A percentile compares a stretch with the other conserved stretches of the same genome.
These are phyloP conservation scores for Hordeum pubiflorum DNA, from an alignment of 202 grass and related monocot genomes.

Conservation along the genomic window DNA sequence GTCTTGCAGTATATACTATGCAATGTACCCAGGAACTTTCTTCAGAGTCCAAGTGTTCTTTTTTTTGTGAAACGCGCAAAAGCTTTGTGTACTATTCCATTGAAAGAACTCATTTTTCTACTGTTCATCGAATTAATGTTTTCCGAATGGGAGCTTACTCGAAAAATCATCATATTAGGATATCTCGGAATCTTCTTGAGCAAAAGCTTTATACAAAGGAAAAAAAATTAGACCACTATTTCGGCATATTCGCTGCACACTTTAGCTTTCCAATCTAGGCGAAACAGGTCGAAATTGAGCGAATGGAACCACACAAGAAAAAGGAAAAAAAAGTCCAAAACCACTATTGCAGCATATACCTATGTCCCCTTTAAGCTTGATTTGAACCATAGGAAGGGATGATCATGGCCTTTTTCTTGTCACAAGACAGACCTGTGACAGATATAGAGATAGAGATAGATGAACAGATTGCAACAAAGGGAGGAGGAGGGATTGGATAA, in stretches of 20 bases:
- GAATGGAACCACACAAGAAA: constrained; percentile 28
- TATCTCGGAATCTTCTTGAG: constrained; percentile 38
- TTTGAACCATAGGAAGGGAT: constrained; percentile 16
- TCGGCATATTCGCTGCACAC: constrained; percentile 31
- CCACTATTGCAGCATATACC: constrained; percentile 22
- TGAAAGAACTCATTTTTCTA: neutral
- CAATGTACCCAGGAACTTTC: constrained; percentile 18
- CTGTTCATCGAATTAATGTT: neutral
- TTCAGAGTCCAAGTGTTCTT: constrained; percentile 6
- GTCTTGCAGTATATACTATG: constrained; percentile 27
- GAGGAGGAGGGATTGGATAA: constrained; percentile 39
- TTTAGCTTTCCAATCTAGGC: constrained; percentile 28
- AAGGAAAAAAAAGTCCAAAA: neutral
- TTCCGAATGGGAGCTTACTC: constrained; percentile 13
- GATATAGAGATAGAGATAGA: neutral
- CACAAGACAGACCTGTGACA: constrained; percentile 10
- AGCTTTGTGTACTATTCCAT: neutral
- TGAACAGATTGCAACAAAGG: neutral
- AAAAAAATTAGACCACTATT: constrained; percentile 21
- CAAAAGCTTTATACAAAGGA: constrained; percentile 3
- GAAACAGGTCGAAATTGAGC: constrained; percentile 15
- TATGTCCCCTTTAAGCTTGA: constrained; percentile 1
- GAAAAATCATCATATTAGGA: constrained; percentile 26
- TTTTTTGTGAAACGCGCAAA: neutral
- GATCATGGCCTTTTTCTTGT: constrained; percentile 21